These are phyloP conservation scores for Wickerhamomyces sp. DNA, from an alignment of 1,139 yeast genomes.

Conservation along the genomic window DNA sequence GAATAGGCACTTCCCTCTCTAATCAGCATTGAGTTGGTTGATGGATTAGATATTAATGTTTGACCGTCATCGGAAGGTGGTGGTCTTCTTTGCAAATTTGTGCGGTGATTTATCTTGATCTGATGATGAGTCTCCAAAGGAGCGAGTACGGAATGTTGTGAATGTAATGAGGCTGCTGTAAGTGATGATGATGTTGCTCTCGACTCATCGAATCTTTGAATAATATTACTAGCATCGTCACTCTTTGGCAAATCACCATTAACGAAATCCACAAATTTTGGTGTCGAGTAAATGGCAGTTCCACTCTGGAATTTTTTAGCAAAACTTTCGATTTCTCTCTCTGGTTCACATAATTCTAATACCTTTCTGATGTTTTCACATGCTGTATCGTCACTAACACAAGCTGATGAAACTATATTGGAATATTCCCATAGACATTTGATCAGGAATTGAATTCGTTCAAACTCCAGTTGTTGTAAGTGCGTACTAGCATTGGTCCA, in stretches of 20 bases:
- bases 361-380: constrained; percentile 67
- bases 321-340: constrained; percentile 54
- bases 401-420: constrained; percentile 68
- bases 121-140: constrained; percentile 2
- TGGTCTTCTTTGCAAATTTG: constrained; percentile 23
- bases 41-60: constrained; percentile 22
- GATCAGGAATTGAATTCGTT: constrained; percentile 71
- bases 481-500: constrained; percentile 72
- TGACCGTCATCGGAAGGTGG: constrained; percentile 31
- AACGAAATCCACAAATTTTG: constrained; percentile 46
- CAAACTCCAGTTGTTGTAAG: constrained; percentile 73
- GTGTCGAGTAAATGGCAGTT: constrained; percentile 52
- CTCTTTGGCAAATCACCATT: constrained; percentile 32
- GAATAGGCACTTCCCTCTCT: constrained; percentile 36
- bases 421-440: constrained; percentile 81
- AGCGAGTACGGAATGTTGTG: constrained; percentile 5
- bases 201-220: constrained; percentile 3
- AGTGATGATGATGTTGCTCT: constrained; percentile 14
- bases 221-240: constrained; percentile 8
- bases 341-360: constrained; percentile 66
- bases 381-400: constrained; percentile 74
- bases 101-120: constrained; percentile 3
- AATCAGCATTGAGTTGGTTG: constrained; percentile 12
- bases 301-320: constrained; percentile 64
- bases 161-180: constrained; percentile 7